Conservation (phyloP, 805 yeast genomes). For the Cyberlindnera samutprakarnensis region DNA sequence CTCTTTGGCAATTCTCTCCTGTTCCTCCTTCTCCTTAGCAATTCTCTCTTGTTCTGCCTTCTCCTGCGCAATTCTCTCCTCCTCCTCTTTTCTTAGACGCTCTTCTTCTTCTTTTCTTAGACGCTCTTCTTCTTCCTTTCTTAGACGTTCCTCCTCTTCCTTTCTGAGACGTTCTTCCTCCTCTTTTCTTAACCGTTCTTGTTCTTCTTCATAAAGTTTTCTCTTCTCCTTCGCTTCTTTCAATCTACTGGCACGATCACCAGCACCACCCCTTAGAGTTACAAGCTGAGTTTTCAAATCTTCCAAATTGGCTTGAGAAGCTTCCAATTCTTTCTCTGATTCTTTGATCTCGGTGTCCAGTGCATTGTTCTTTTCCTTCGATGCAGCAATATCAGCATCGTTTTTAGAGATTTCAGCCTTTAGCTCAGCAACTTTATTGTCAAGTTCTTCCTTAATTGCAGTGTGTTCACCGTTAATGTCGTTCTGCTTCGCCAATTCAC, state of each 20-base stretch:
- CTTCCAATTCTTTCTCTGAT: constrained; percentile 13
- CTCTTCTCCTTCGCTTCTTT: constrained; percentile 19
- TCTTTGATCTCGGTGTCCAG: constrained; percentile 8
- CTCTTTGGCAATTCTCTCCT: constrained; percentile 8
- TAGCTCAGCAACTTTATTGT: constrained; percentile 13
- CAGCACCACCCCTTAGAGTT: constrained; percentile 15
- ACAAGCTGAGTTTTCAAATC: constrained; percentile 16
- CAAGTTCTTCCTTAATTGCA: constrained; percentile 13
- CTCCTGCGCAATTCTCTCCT: constrained; percentile 7
- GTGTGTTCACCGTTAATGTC: constrained; percentile 11
- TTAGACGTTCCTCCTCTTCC: constrained; percentile 8
- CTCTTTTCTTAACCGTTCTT: constrained; percentile 5
- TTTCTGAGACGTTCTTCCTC: constrained; percentile 12
- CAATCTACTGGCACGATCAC: constrained; percentile 16
- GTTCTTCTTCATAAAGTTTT: constrained; percentile 14
- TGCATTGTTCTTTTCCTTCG: constrained; percentile 10
- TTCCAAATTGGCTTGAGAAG: constrained; percentile 11
- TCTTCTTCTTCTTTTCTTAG: constrained; percentile 7
- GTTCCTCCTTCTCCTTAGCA: constrained; percentile 9
- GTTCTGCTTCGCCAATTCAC: constrained; percentile 18
- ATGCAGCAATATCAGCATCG: constrained; percentile 9
- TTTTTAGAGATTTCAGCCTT: constrained; percentile 16
- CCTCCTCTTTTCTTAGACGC: constrained; percentile 6
- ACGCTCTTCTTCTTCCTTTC: constrained; percentile 7
- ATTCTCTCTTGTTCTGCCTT: constrained; percentile 5